Evolutionary conservation across 2,329 filamentous ascomycete species (phyloP), one percentile per base, ranked within the genome.

Genomic region (Pezicula rhizophila): DNA sequence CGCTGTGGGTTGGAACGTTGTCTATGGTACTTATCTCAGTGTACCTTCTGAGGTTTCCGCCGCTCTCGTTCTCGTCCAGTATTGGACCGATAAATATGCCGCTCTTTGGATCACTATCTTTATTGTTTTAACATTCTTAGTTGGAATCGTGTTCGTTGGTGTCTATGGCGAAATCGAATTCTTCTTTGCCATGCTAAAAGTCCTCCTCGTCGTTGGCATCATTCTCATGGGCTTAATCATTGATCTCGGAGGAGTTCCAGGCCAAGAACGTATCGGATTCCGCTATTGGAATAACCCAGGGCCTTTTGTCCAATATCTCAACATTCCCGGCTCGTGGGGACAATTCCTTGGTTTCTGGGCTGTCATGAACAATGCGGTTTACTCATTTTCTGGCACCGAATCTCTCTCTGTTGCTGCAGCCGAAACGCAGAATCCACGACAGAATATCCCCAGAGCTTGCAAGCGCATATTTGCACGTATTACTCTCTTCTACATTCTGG

Each of bases 251-350:
- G 82, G 80, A 42, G 72, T 80, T 2, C 75, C 80, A 0, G 78
- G 77, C 4, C 75, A 74, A 0, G 71, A 77, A 17, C 70, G 77
- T 4, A 73, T 82, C 45, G 85, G 85, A 2, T 88, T 88, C 64
- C 66, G 72, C 17, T 87, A 85, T 66, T 89, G 85, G 85, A 77
- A 66, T 77, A 45, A 52, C 28, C 85, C 85, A 0, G 84, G 82
- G 1, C 80, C 83, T 0, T 84, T 86, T 57, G 80, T 83, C 31
- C 78, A 84, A 57, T 79, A 84, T 59, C 76, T 86, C n/a, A 72
- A 73, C 2, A 69, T 68, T 0, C 80, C 79, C 1, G 44, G 46
- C 3, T 41, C 60, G 4, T 79, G 73, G 69, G 84, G 84, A 12
- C 70, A 73, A 12, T 88, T 89, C 59, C 71, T 87, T 4, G 63